Percentiles rank a stretch among this genome's conserved stretches.
Evolutionary conservation across 257 asterid species (phyloP).

Genomic region (Paraleonurus japonicus): DNA sequence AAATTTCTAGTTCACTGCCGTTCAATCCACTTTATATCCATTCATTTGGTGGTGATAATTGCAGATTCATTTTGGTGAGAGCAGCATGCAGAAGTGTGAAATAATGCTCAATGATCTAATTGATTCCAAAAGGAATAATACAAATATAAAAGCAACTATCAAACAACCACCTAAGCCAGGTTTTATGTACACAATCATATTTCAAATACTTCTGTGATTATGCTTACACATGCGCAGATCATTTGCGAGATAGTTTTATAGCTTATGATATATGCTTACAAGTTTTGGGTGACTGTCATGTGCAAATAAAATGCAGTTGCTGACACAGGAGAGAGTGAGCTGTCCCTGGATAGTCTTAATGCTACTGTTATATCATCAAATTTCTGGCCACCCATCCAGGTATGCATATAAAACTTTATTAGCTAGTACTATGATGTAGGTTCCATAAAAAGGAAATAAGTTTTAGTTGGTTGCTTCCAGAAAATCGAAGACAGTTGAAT

Average conservation of each 20-base stretch:
- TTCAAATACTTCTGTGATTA: constrained; percentile 19
- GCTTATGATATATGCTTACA: constrained; percentile 13
- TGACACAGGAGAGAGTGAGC: constrained; percentile 44
- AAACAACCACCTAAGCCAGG: constrained; percentile 66
- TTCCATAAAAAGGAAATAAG: constrained; percentile 1
- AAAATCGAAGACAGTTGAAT: background rate
- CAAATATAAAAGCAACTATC: constrained; percentile 79
- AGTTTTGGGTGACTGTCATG: constrained; percentile 14
- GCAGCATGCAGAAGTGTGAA: constrained; percentile 97
- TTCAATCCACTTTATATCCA: constrained; percentile 23
- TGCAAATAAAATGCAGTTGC: constrained; percentile 42
- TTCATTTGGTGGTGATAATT: constrained; percentile 27
- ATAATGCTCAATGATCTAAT: constrained; percentile 97
- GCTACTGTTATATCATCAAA: constrained; percentile 90
- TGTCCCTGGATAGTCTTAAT: constrained; percentile 66
- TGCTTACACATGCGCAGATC: constrained; percentile 7
- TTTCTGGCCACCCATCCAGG: constrained; percentile 99
- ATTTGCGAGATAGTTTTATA: background rate
- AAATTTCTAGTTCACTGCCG: background rate
- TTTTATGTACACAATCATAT: constrained; percentile 20
- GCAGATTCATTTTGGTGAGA: constrained; percentile 99
- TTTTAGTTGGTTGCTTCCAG: constrained; percentile 5
- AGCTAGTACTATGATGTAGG: constrained; percentile 2
- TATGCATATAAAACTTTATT: constrained; percentile 29
- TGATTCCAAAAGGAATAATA: constrained; percentile 87